Conservation (phyloP, 2,329 filamentous ascomycete species). For the Trichoderma arundinaceum region DNA sequence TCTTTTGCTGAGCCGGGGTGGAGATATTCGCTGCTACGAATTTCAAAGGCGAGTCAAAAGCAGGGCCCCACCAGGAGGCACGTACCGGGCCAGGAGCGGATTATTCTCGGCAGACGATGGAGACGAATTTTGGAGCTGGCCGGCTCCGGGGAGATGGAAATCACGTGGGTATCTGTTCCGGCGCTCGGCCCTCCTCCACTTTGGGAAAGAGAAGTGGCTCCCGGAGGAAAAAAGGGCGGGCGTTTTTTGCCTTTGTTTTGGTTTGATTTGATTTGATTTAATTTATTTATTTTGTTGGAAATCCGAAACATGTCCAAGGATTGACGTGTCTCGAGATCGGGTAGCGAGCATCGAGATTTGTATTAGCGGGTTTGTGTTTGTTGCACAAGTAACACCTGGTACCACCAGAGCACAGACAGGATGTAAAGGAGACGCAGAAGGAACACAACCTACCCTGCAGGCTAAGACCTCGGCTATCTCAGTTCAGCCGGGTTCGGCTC, state of each 20-base stretch:
- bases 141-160: constrained; percentile 17
- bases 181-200: not conserved
- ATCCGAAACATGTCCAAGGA: not conserved
- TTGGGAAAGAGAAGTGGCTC: not conserved
- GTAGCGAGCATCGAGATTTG: not conserved
- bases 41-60: too few species aligned
- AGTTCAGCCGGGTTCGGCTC: not conserved
- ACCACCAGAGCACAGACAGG: too few species aligned
- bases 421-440: too few species aligned
- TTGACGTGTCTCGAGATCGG: not conserved
- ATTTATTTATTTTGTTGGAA: not conserved
- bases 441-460: too few species aligned
- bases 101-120: constrained; percentile 23
- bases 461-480: not conserved
- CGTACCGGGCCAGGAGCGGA: not conserved
- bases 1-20: constrained; percentile 15
- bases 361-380: not conserved
- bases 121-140: constrained; percentile 3
- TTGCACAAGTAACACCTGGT: too few species aligned
- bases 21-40: constrained; percentile 1
- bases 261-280: not conserved
- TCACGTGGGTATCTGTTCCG: constrained; percentile 19
- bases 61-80: not conserved
- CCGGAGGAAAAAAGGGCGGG: not conserved
- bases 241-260: too few species aligned